Evolutionary conservation across 495 filamentous ascomycete species (phyloP), one percentile per base, ranked within the genome.

Genomic region (Talaromyces stipitatus): DNA sequence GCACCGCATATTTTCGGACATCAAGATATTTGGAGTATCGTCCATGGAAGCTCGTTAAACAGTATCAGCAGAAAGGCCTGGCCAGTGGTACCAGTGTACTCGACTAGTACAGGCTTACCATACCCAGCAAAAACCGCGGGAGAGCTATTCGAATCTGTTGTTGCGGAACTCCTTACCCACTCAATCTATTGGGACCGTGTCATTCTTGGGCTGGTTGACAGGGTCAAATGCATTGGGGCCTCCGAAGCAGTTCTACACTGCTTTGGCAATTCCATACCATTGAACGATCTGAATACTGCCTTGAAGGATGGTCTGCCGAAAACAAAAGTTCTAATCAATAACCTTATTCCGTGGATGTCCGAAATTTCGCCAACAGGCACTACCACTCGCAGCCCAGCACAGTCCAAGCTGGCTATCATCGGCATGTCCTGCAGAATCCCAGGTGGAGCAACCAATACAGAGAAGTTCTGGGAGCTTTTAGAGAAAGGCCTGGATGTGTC

Each of bases 31-130:
- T n/a, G n/a, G n/a, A n/a, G n/a, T n/a, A n/a, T n/a, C n/a, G n/a
- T n/a, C n/a, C n/a, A n/a, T n/a, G n/a, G n/a, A n/a, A n/a, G 33
- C 32, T 62, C 1, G 56, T 77, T 60, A 60, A 71, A 2, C 9
- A 59, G 85, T 63, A 85, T 82, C 5, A 82, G 76, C 59, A 67
- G 73, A 3, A 78, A 50, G 10, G 9, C 23, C n/a, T 28, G 12
- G 11, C 47, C 20, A 26, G 23, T 27, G 47, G 8, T 55, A 18
- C 56, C 62, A 3, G 12, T 69, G 1, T 36, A 59, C 8, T 63
- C 61, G 47, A 60, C 66, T n/a, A 46, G 36, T 10, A 64, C 58
- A 1, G 66, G 62, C 4, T 10, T 11, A 36, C 60, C 60, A 3
- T 67, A 60, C 32, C 57, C 33, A 10, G 60, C 58, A 16, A 36